phyloP scores from a whole-genome alignment of 768 basidiomycete genomes.

The Chlorophyllum brunneum region DNA sequence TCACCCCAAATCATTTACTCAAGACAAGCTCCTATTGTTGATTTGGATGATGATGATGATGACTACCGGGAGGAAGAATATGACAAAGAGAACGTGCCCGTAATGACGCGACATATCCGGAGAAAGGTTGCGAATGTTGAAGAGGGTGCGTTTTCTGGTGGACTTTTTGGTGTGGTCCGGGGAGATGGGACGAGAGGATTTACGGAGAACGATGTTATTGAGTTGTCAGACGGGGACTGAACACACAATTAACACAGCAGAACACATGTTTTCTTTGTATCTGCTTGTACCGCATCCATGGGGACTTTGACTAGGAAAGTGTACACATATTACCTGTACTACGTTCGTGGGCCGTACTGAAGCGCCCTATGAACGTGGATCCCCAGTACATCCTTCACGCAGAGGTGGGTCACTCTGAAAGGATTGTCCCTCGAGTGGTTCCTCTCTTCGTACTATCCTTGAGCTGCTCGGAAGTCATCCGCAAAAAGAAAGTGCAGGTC shows the following conservation, averaged over 20 bases:
- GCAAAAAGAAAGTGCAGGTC: too few species aligned
- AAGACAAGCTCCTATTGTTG: too few species aligned
- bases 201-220: slow-evolving; percentile 46
- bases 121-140: slow-evolving; percentile 24
- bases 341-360: too few species aligned
- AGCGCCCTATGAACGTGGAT: too few species aligned
- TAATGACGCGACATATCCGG: slow-evolving; percentile 47
- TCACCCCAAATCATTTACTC: slow-evolving; percentile 15
- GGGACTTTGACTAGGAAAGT: too few species aligned
- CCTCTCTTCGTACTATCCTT: too few species aligned
- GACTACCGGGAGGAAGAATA: slow-evolving; percentile 34
- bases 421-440: too few species aligned
- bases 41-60: slow-evolving; percentile 24
- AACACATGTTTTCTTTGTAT: slow-evolving; percentile 11
- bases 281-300: background rate
- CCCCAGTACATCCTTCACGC: too few species aligned
- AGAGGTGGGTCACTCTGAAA: too few species aligned
- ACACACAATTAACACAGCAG: background rate
- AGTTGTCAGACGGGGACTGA: slow-evolving; percentile 52
- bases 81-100: slow-evolving; percentile 62
- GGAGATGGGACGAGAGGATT: slow-evolving; percentile 16
- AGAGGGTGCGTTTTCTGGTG: background rate
- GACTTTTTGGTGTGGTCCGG: too few species aligned
- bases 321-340: too few species aligned
- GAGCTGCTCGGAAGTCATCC: too few species aligned